Conservation (phyloP, 768 basidiomycete species). For the Brasilioporus rufonigricans region DNA sequence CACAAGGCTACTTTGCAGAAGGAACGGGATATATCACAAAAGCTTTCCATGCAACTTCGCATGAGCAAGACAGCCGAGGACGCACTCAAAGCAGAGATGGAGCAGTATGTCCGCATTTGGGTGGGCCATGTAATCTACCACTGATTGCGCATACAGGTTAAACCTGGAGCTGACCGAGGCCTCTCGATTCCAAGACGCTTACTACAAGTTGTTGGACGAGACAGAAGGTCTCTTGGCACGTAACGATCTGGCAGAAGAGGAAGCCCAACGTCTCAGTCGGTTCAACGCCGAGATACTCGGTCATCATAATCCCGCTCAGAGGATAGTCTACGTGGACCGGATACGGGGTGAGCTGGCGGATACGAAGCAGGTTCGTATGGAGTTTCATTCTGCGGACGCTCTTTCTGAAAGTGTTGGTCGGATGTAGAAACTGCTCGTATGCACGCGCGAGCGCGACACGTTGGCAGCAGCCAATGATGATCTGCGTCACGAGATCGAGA, state of each 20-base stretch:
- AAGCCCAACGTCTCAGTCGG: slow-evolving; percentile 68
- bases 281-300: slow-evolving; percentile 87
- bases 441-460: slow-evolving; percentile 49
- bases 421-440: slow-evolving; percentile 46
- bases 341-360: slow-evolving; percentile 79
- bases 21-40: slow-evolving; percentile 46
- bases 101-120: slow-evolving; percentile 47
- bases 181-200: slow-evolving; percentile 69
- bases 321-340: slow-evolving; percentile 83
- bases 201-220: slow-evolving; percentile 60
- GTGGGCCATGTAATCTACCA: neutral
- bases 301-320: slow-evolving; percentile 81
- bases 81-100: slow-evolving; percentile 63
- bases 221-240: slow-evolving; percentile 62
- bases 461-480: slow-evolving; percentile 41
- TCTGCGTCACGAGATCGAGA: slow-evolving; percentile 51
- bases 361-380: slow-evolving; percentile 65
- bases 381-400: neutral
- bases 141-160: slow-evolving; percentile 33
- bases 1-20: slow-evolving; percentile 40
- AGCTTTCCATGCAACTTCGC: slow-evolving; percentile 49
- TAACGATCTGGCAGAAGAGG: slow-evolving; percentile 78
- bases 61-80: slow-evolving; percentile 65
- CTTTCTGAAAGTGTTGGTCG: neutral
- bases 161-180: slow-evolving; percentile 54